Evolutionary conservation across 345 rosid species (phyloP).

Genomic region (Isatis tinctoria): DNA sequence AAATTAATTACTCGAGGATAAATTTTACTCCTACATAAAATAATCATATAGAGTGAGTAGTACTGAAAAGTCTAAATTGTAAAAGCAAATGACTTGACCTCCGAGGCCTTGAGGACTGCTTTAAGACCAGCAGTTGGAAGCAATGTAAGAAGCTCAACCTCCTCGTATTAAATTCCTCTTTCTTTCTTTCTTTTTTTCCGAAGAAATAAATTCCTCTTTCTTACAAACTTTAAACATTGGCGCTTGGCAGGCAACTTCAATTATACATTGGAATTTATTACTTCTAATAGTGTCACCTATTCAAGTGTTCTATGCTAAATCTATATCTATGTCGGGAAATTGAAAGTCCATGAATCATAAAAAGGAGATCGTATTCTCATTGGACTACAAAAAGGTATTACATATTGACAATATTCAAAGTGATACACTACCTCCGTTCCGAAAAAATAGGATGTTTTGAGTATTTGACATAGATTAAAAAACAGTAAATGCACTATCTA

Average conservation of each 20-base stretch:
- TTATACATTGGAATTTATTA: background rate
- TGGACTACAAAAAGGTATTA: background rate
- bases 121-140: constrained; percentile 1
- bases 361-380: no score
- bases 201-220: background rate
- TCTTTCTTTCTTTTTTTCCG: no score
- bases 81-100: constrained; percentile 22
- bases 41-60: background rate
- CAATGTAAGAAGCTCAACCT: constrained; percentile 2
- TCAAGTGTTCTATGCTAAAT: background rate
- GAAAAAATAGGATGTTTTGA: no score
- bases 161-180: background rate
- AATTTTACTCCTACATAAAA: background rate
- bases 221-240: background rate
- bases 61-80: constrained; percentile 12
- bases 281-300: no score
- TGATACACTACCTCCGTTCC: no score
- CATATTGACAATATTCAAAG: background rate
- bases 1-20: background rate
- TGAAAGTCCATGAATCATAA: no score
- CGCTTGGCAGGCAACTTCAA: background rate
- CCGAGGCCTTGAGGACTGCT: background rate
- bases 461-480: no score
- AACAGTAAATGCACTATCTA: no score
- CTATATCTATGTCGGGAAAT: background rate